phyloP scores from a whole-genome alignment of 371 early-diverging fungal species.

The Mucor ambiguus region DNA sequence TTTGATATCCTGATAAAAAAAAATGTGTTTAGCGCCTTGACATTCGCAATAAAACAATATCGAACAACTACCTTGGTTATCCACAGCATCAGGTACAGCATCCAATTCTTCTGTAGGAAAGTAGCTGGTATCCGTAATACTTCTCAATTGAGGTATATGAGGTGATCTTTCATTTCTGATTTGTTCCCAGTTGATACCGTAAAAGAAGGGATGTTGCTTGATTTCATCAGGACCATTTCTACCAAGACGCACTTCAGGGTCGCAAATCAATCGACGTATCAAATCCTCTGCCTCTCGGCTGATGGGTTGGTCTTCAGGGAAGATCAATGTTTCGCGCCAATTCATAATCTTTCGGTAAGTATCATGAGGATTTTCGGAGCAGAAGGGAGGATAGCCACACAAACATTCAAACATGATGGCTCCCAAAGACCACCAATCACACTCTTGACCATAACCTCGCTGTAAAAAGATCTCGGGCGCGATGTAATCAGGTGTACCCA shows the following conservation, averaged over 20 bases:
- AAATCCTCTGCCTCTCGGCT: slow-evolving; percentile 91
- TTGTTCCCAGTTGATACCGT: slow-evolving; percentile 91
- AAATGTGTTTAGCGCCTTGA: background rate
- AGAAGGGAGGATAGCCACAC: slow-evolving; percentile 97
- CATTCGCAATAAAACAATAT: background rate
- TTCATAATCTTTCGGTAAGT: slow-evolving; percentile 97
- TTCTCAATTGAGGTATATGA: slow-evolving; percentile 90
- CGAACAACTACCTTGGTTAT: slow-evolving; percentile 26
- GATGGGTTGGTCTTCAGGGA: slow-evolving; percentile 94
- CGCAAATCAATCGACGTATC: slow-evolving; percentile 87
- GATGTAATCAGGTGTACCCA: slow-evolving; percentile 98
- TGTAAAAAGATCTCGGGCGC: slow-evolving; percentile 96
- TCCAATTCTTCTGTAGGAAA: slow-evolving; percentile 95
- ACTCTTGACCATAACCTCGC: slow-evolving; percentile 95
- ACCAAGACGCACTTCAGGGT: slow-evolving; percentile 81
- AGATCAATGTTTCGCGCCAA: slow-evolving; percentile 87
- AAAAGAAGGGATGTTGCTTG: slow-evolving; percentile 95
- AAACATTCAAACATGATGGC: slow-evolving; percentile 98
- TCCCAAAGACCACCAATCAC: slow-evolving; percentile 99
- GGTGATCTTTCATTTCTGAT: slow-evolving; percentile 88
- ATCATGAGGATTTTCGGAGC: slow-evolving; percentile 93
- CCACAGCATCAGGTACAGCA: slow-evolving; percentile 62
- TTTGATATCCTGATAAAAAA: slow-evolving; percentile 29
- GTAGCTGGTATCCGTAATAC: slow-evolving; percentile 97
- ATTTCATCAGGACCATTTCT: slow-evolving; percentile 85